Conservation (phyloP, 1,284 basidiomycete species). For the Papiliotrema fonsecae region DNA sequence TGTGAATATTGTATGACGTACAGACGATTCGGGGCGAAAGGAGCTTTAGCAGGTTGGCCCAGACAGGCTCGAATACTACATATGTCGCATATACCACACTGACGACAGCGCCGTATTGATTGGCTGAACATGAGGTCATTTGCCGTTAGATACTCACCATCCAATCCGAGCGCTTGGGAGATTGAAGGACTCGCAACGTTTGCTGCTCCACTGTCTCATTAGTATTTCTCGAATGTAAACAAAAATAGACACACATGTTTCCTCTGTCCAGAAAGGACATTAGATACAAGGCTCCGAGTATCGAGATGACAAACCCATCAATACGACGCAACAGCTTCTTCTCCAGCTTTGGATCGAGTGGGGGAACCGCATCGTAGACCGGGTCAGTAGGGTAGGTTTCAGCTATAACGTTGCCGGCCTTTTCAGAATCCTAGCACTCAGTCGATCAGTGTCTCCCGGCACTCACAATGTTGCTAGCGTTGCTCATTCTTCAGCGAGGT, state of each 20-base stretch:
- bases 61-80: constrained; percentile 29
- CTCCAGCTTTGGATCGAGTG: constrained; percentile 9
- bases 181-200: constrained; percentile 12
- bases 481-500: no score
- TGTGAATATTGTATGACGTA: no score
- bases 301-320: constrained; percentile 10
- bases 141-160: neutral
- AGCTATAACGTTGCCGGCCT: no score
- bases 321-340: constrained; percentile 8
- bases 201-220: constrained; percentile 7
- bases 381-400: no score
- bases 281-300: constrained; percentile 21
- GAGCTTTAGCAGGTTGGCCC: constrained; percentile 28
- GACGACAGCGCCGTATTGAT: constrained; percentile 21
- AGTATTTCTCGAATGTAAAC: neutral
- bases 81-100: constrained; percentile 30
- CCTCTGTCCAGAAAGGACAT: constrained; percentile 28
- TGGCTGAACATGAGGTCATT: constrained; percentile 1
- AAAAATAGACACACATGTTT: constrained; percentile 7
- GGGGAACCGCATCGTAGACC: no score
- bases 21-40: constrained; percentile 21
- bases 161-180: constrained; percentile 2
- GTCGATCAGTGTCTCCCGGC: no score
- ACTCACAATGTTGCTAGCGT: no score
- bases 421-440: no score